Evolutionary conservation across 202 grass and related monocot genomes (phyloP).

Genomic region (Cymbopogon flexuosus): DNA sequence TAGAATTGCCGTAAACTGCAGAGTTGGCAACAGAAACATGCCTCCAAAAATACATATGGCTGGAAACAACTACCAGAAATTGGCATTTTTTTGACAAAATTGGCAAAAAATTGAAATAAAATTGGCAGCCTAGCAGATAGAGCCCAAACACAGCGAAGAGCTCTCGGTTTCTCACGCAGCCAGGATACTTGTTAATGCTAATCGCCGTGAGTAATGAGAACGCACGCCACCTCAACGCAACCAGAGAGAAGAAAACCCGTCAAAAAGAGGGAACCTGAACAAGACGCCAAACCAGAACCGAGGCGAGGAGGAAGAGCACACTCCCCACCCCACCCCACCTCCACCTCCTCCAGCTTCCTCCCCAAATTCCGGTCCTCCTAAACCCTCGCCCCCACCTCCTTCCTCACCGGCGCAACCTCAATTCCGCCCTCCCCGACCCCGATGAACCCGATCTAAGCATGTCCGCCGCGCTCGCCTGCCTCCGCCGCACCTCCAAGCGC

Average conservation of each 20-base stretch:
- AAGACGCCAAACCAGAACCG: not conserved
- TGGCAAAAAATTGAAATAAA: not conserved
- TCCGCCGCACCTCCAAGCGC: slow-evolving; percentile 69
- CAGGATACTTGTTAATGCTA: not conserved
- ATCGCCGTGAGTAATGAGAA: too few relatives aligned
- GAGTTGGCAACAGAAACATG: not conserved
- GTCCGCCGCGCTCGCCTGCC: slow-evolving; percentile 47
- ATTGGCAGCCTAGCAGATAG: not conserved
- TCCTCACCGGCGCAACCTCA: not conserved
- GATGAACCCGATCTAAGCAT: slow-evolving; percentile 60
- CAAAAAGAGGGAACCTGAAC: not conserved
- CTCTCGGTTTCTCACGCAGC: not conserved
- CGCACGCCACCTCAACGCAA: too few relatives aligned
- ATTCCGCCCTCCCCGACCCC: slow-evolving; percentile 25
- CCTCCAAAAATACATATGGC: not conserved
- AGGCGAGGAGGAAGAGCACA: not conserved
- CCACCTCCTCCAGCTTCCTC: not conserved
- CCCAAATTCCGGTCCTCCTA: slow-evolving; percentile 38
- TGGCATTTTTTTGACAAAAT: too few relatives aligned
- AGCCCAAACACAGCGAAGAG: not conserved
- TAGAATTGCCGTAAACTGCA: not conserved
- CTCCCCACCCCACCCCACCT: not conserved
- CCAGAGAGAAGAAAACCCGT: not conserved
- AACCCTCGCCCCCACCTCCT: slow-evolving; percentile 28
- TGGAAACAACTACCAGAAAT: not conserved